A percentile compares a stretch with the other conserved stretches of the same genome.
Evolutionary conservation across 345 rosid genomes (phyloP).

Genomic region (Abelmoschus esculentus): DNA sequence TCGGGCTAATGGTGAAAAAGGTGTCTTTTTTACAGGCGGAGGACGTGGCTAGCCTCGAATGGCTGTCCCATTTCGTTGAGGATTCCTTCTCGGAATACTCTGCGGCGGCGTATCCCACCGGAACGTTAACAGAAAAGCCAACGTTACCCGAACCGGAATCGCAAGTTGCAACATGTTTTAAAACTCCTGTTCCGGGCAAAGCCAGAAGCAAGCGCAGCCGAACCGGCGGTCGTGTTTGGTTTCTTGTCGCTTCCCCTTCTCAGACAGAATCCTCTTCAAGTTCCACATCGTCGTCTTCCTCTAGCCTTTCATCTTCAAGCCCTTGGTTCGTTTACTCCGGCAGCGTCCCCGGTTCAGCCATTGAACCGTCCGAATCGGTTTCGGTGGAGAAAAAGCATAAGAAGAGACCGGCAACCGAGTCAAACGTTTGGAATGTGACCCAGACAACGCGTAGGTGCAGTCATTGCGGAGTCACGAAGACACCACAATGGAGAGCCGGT

Average conservation of each 20-base stretch:
- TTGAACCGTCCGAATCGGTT: conserved; percentile 18
- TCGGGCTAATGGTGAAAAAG: neutral
- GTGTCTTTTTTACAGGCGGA: conserved; percentile 41
- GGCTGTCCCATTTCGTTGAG: conserved; percentile 85
- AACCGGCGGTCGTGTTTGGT: conserved; percentile 50
- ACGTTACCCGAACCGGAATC: conserved; percentile 20
- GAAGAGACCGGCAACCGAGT: conserved; percentile 20
- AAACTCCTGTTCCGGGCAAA: conserved; percentile 56
- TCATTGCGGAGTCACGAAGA: conserved; percentile 85
- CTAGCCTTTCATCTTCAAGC: conserved; percentile 16
- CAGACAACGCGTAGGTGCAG: conserved; percentile 56
- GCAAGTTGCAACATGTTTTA: conserved; percentile 21
- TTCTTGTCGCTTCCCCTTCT: conserved; percentile 40
- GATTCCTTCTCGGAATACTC: conserved; percentile 64
- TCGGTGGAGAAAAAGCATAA: conserved; percentile 24
- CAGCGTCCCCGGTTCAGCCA: neutral
- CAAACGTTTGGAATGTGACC: conserved; percentile 10
- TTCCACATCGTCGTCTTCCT: conserved; percentile 29
- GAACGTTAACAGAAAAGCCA: conserved; percentile 22
- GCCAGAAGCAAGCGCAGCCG: conserved; percentile 79
- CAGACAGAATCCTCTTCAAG: conserved; percentile 39
- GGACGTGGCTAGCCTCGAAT: conserved; percentile 65
- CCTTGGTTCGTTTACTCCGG: neutral
- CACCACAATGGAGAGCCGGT: conserved; percentile 95
- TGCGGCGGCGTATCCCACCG: conserved; percentile 39